Evolutionary conservation across 2,329 filamentous ascomycete genomes (phyloP).

Genomic region (Colletotrichum higginsianum): DNA sequence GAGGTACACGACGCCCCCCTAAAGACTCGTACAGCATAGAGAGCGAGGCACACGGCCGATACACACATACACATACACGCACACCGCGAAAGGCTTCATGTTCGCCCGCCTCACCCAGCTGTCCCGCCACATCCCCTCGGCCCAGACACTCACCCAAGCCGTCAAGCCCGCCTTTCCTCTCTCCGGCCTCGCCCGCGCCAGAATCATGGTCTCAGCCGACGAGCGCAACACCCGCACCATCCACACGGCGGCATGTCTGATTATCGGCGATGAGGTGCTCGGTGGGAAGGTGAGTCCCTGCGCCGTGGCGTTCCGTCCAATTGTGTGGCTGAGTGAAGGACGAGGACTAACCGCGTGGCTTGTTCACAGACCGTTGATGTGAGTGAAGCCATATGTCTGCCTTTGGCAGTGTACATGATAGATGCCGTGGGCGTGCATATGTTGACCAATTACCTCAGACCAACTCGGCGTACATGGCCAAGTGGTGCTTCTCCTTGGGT

Average conservation of each 20-base stretch:
- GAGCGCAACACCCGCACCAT: slow-evolving; percentile 77
- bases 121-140: slow-evolving; percentile 73
- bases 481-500: slow-evolving; percentile 74
- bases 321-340: neutral
- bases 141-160: slow-evolving; percentile 45
- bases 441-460: slow-evolving; percentile 60
- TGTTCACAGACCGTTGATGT: slow-evolving; percentile 56
- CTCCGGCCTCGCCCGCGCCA: slow-evolving; percentile 46
- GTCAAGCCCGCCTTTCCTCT: slow-evolving; percentile 45
- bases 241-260: slow-evolving; percentile 90
- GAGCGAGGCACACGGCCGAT: too few relatives aligned
- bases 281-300: slow-evolving; percentile 83
- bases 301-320: slow-evolving; percentile 3
- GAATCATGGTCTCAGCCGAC: slow-evolving; percentile 64
- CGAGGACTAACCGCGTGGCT: slow-evolving; percentile 10
- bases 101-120: slow-evolving; percentile 82
- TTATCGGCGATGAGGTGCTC: slow-evolving; percentile 97
- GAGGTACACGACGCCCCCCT: too few relatives aligned
- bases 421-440: slow-evolving; percentile 2
- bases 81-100: slow-evolving; percentile 67
- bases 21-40: too few relatives aligned
- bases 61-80: neutral
- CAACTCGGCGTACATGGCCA: slow-evolving; percentile 75
- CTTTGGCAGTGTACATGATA: neutral
- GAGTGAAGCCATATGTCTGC: slow-evolving; percentile 41